These are phyloP conservation scores for Nidula niveotomentosa DNA, from an alignment of 1,284 basidiomycete genomes.

Conservation along the genomic window DNA sequence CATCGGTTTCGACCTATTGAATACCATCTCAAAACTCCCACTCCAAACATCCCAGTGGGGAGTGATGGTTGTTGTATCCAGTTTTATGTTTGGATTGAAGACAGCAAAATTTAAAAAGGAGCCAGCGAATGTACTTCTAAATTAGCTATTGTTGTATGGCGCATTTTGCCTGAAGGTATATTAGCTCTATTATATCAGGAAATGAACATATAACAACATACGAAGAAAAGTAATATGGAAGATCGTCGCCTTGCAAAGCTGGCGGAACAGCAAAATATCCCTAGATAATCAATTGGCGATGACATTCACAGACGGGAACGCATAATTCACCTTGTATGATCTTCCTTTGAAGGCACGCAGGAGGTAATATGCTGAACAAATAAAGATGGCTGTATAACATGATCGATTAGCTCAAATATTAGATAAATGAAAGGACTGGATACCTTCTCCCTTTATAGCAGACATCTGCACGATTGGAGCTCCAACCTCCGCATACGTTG, in stretches of 20 bases:
- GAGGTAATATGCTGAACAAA: slow-evolving; percentile 35
- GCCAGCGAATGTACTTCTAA: slow-evolving; percentile 36
- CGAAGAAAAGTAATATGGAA: slow-evolving; percentile 30
- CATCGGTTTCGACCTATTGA: neutral
- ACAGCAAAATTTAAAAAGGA: slow-evolving; percentile 37
- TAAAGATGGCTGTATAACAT: slow-evolving; percentile 25
- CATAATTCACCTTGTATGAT: slow-evolving; percentile 27
- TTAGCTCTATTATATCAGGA: neutral
- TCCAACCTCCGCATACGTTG: slow-evolving; percentile 27
- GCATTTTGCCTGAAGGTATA: slow-evolving; percentile 2
- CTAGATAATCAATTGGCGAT: slow-evolving; percentile 9
- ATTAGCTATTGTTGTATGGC: slow-evolving; percentile 31
- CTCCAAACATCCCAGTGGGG: neutral
- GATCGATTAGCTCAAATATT: too few species aligned
- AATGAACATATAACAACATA: too few species aligned
- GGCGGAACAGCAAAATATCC: slow-evolving; percentile 36
- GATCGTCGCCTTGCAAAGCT: slow-evolving; percentile 28
- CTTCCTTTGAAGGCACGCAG: slow-evolving; percentile 23
- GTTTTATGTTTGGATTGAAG: slow-evolving; percentile 34
- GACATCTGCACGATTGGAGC: slow-evolving; percentile 26
- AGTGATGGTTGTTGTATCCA: neutral
- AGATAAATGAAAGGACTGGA: neutral
- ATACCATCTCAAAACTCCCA: neutral
- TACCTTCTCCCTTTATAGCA: slow-evolving; percentile 43
- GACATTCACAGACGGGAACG: too few species aligned